A percentile compares a stretch with the other conserved stretches of the same genome.
Conservation (phyloP, 805 yeast genomes). For the Starmerella roubikii region DNA sequence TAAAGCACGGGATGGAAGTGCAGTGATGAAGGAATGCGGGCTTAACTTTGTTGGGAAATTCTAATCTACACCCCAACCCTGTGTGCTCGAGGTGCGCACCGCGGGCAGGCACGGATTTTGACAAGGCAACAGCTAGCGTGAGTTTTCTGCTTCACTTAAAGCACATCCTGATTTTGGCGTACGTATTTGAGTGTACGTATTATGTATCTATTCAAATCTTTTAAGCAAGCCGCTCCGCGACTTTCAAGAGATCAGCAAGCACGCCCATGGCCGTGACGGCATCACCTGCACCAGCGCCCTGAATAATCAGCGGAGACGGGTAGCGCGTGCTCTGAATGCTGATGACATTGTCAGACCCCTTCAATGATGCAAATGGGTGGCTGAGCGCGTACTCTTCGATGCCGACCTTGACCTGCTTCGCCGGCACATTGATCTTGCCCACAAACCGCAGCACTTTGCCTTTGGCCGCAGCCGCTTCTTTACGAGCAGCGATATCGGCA, state of each 20-base stretch:
- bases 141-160: no score
- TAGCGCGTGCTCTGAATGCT: slow-evolving; percentile 87
- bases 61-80: no score
- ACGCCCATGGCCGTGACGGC: slow-evolving; percentile 79
- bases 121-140: no score
- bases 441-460: slow-evolving; percentile 86
- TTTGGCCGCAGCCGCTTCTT: slow-evolving; percentile 67
- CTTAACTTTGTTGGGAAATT: no score
- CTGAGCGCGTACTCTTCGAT: slow-evolving; percentile 73
- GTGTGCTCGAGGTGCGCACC: no score
- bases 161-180: no score
- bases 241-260: slow-evolving; percentile 80
- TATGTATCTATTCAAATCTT: neutral
- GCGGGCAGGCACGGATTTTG: no score
- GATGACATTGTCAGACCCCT: slow-evolving; percentile 93
- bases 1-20: no score
- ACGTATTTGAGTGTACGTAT: neutral
- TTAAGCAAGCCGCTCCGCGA: slow-evolving; percentile 43
- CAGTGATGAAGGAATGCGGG: no score
- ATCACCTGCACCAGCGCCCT: slow-evolving; percentile 92
- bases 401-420: slow-evolving; percentile 49
- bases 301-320: slow-evolving; percentile 81
- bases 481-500: slow-evolving; percentile 58
- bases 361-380: slow-evolving; percentile 90
- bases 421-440: slow-evolving; percentile 70